Evolutionary conservation across 2,329 filamentous ascomycete species (phyloP).

Genomic region (Grosmannia clavigera): DNA sequence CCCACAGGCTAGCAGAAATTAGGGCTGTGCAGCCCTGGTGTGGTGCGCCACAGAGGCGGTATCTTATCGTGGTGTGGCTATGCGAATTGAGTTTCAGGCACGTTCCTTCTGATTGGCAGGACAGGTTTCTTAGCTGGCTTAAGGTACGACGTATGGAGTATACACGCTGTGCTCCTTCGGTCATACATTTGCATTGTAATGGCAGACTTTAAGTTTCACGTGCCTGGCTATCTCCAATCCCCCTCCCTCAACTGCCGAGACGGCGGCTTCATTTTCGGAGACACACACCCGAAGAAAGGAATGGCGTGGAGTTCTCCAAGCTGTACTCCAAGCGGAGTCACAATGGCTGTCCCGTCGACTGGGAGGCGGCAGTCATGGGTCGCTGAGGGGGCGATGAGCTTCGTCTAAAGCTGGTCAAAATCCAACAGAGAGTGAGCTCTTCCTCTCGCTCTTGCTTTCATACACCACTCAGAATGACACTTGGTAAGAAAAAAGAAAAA

Average conservation of each 20-base stretch:
- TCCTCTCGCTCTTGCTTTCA: too few species aligned
- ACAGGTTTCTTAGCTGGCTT: neutral
- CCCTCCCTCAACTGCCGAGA: neutral
- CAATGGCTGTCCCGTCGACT: neutral
- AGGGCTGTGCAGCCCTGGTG: slow-evolving; percentile 2
- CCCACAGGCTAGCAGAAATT: neutral
- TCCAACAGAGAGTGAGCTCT: too few species aligned
- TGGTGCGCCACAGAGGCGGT: neutral
- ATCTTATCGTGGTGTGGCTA: neutral
- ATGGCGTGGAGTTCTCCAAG: neutral
- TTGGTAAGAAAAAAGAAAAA: neutral
- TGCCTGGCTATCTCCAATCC: neutral
- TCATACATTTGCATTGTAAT: neutral
- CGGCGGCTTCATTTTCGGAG: neutral
- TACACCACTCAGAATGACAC: neutral
- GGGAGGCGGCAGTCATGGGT: neutral
- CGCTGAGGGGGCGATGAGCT: neutral
- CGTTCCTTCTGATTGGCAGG: neutral
- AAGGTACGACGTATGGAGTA: too few species aligned
- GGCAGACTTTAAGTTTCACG: neutral
- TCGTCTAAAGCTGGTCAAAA: neutral
- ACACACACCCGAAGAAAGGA: neutral
- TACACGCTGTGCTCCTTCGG: neutral
- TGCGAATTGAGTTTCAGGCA: neutral
- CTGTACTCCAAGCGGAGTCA: neutral